phyloP scores from a whole-genome alignment of 768 basidiomycete genomes.

The Astraeus odoratus region DNA sequence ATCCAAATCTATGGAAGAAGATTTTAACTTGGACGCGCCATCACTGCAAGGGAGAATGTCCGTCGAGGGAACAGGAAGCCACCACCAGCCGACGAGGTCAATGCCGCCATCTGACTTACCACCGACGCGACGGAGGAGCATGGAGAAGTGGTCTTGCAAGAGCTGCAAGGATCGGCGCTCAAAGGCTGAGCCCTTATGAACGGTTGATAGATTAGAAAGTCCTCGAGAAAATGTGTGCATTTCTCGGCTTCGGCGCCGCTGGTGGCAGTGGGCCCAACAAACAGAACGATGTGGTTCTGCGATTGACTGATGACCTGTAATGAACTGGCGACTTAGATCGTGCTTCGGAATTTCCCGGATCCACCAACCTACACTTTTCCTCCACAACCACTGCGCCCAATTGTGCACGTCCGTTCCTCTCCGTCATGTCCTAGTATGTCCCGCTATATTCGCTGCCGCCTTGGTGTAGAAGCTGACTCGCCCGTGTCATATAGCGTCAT shows the following conservation, averaged over 20 bases:
- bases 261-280: not conserved
- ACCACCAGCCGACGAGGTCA: constrained; percentile 92
- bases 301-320: not conserved
- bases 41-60: not conserved
- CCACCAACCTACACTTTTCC: constrained; percentile 4
- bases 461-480: constrained; percentile 2
- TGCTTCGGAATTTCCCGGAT: constrained; percentile 16
- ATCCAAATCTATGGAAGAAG: not conserved
- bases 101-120: constrained; percentile 88
- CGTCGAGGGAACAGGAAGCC: constrained; percentile 45
- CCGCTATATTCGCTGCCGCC: not conserved
- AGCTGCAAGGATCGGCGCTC: constrained; percentile 61
- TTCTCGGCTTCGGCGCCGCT: too few species aligned
- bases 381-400: not conserved
- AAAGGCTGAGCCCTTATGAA: constrained; percentile 67
- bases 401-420: constrained; percentile 3
- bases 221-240: not conserved
- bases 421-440: constrained; percentile 41
- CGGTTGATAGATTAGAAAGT: constrained; percentile 34
- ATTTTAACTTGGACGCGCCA: too few species aligned
- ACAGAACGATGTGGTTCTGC: too few species aligned
- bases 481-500: constrained; percentile 47
- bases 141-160: constrained; percentile 61
- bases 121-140: constrained; percentile 74
- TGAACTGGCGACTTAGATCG: constrained; percentile 7